phyloP scores from a whole-genome alignment of 768 basidiomycete species.

The Mycena olivaceomarginata region DNA sequence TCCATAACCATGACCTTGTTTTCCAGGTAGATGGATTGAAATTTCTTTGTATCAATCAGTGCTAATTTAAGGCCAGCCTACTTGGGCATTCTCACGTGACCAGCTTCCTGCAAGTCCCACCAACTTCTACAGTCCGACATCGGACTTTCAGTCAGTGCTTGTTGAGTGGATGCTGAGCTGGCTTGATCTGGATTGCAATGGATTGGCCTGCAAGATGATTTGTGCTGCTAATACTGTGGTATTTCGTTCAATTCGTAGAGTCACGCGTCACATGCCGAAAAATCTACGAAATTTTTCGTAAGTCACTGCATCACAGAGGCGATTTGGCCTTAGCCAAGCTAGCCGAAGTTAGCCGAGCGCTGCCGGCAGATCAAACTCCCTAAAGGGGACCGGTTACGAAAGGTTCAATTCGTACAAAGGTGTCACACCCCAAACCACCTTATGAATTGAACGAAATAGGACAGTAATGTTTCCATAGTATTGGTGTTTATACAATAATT shows the following conservation, averaged over 20 bases:
- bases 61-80: not conserved
- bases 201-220: not conserved
- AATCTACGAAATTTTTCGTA: too few relatives aligned
- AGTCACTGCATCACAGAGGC: too few relatives aligned
- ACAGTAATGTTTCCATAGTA: not conserved
- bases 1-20: not conserved
- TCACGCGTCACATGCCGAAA: too few relatives aligned
- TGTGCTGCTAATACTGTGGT: not conserved
- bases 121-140: not conserved
- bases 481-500: not conserved
- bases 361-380: too few relatives aligned
- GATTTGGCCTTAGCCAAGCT: too few relatives aligned
- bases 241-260: too few relatives aligned
- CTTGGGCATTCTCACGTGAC: not conserved
- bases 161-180: not conserved
- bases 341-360: too few relatives aligned
- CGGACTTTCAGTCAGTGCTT: not conserved
- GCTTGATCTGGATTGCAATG: not conserved
- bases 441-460: too few relatives aligned
- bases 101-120: not conserved
- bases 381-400: too few relatives aligned
- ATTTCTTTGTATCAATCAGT: too few relatives aligned
- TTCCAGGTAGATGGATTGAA: not conserved
- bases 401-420: too few relatives aligned
- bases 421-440: too few relatives aligned